Evolutionary conservation across 192 early-diverging fungal genomes (phyloP).

Genomic region (Lunasporangiospora selenospora): DNA sequence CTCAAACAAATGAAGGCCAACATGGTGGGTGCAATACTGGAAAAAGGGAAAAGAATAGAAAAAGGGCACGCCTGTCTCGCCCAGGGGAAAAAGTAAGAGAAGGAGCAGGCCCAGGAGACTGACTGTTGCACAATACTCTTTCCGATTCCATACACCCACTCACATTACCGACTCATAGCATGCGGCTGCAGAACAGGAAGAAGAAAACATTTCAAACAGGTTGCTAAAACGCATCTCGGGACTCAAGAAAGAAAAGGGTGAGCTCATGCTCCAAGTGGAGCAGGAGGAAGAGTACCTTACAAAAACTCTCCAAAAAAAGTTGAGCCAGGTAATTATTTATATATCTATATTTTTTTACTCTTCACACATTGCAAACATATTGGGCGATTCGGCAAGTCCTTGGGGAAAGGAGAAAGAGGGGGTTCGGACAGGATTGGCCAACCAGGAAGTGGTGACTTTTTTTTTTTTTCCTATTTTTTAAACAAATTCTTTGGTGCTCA

Average conservation of each 20-base stretch:
- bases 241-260: constrained; percentile 82
- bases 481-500: too few species aligned
- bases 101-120: too few species aligned
- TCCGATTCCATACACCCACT: not conserved
- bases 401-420: too few species aligned
- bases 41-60: not conserved
- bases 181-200: constrained; percentile 66
- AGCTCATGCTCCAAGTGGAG: constrained; percentile 76
- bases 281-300: constrained; percentile 85
- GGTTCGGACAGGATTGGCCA: too few species aligned
- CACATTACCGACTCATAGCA: constrained; percentile 35
- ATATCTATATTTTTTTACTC: too few species aligned
- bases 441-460: constrained; percentile 1
- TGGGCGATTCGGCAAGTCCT: too few species aligned
- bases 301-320: constrained; percentile 79
- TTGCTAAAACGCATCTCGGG: constrained; percentile 74
- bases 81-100: too few species aligned
- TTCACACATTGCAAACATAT: not conserved
- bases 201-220: constrained; percentile 82
- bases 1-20: constrained; percentile 63
- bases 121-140: too few species aligned
- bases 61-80: too few species aligned
- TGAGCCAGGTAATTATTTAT: constrained; percentile 55
- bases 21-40: constrained; percentile 49
- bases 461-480: not conserved